Percentiles rank a stretch among this genome's conserved stretches.
These are phyloP conservation scores for Neurospora discreta DNA, from an alignment of 495 filamentous ascomycete genomes.

Conservation along the genomic window DNA sequence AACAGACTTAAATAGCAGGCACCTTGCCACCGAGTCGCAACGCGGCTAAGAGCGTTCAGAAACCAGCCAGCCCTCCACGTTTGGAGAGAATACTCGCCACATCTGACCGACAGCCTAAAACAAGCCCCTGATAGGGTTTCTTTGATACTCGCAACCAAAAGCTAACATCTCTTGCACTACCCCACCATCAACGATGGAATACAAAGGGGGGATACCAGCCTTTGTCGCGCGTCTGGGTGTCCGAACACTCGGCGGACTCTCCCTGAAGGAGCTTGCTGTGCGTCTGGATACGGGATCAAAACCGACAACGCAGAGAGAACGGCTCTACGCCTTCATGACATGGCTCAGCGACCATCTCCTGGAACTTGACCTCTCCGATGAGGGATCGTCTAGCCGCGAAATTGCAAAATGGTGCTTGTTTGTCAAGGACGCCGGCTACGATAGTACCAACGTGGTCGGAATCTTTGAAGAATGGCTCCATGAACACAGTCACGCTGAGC, in stretches of 20 bases:
- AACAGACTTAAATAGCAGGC: background rate
- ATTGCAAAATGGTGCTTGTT: constrained; percentile 7
- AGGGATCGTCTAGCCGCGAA: constrained; percentile 3
- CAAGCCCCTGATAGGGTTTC: background rate
- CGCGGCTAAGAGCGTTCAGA: background rate
- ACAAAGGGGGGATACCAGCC: constrained; percentile 1
- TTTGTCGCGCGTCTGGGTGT: constrained; percentile 3
- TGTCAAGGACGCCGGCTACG: constrained; percentile 1
- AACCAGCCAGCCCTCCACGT: background rate
- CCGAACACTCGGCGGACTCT: constrained; percentile 5
- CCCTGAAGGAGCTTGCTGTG: constrained; percentile 11
- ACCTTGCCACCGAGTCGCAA: background rate
- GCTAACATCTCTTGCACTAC: background rate
- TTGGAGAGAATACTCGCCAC: background rate
- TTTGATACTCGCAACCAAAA: background rate
- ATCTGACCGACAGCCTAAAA: background rate
- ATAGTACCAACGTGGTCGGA: constrained; percentile 7
- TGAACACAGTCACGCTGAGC: constrained; percentile 6
- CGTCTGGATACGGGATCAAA: constrained; percentile 1
- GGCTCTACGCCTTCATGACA: constrained; percentile 13
- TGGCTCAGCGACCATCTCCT: constrained; percentile 26
- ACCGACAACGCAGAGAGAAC: background rate
- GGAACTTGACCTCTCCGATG: constrained; percentile 14
- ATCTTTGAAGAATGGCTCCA: constrained; percentile 20
- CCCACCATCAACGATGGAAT: constrained; percentile 1